Conservation (phyloP, 2,329 filamentous ascomycete species). For the Aspergillus aculeatinus region DNA sequence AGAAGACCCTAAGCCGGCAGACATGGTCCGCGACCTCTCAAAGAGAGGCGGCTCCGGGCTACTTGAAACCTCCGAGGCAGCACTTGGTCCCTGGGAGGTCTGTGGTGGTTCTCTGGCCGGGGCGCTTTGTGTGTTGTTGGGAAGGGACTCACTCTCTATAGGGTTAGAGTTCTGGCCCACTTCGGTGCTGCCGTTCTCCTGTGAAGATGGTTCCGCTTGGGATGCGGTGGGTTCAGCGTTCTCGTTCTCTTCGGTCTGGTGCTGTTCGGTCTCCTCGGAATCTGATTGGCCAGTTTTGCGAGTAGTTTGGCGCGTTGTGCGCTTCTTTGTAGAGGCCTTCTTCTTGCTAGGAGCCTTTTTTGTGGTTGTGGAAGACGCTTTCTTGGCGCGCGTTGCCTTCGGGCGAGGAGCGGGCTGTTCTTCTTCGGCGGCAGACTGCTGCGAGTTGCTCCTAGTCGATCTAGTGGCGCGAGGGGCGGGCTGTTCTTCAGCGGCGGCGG, state of each 20-base stretch:
- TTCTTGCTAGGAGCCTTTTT: constrained; percentile 18
- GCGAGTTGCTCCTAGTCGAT: constrained; percentile 17
- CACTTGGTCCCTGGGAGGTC: neutral
- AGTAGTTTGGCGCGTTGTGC: constrained; percentile 17
- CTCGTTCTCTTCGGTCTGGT: constrained; percentile 9
- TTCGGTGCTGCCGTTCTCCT: constrained; percentile 15
- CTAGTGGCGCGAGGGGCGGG: constrained; percentile 22
- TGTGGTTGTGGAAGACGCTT: constrained; percentile 8
- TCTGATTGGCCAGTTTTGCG: constrained; percentile 12
- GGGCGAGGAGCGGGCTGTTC: constrained; percentile 16
- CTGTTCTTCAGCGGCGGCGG: constrained; percentile 12
- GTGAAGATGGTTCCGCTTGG: constrained; percentile 3
- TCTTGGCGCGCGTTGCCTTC: constrained; percentile 18
- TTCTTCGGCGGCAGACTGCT: constrained; percentile 11
- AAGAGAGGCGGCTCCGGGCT: no score
- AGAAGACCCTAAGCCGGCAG: neutral
- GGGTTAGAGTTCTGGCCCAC: neutral
- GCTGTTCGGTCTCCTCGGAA: constrained; percentile 8
- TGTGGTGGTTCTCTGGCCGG: no score
- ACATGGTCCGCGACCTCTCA: no score
- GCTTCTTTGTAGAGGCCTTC: constrained; percentile 9
- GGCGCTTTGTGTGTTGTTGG: no score
- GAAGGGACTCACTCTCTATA: neutral
- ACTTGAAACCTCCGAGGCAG: neutral
- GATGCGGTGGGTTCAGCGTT: neutral